Evolutionary conservation across 2,329 filamentous ascomycete species (phyloP), one percentile per base, ranked within the genome.

Genomic region (Botrytis deweyae): DNA sequence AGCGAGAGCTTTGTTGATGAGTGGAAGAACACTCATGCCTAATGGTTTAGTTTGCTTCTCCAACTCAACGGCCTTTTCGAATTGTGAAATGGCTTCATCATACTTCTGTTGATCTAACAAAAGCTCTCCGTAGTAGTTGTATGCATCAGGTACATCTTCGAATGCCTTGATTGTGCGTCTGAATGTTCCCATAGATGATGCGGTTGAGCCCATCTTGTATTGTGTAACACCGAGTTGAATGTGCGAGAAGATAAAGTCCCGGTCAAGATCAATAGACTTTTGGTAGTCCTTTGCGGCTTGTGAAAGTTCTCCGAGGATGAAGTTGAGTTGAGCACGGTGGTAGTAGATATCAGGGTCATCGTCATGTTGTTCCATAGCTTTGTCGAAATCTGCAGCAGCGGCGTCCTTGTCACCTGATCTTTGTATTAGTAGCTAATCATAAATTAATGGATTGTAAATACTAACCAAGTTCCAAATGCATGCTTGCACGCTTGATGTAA

Each of bases 91-190:
- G 40, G 96, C 96, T 83, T 99, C 95, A 74, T 93, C 87, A 84
- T 92, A 98, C 84, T 98, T 97, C 84, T 94, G 92, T 86, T 98
- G 96, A 86, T 99, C 96, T 72, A 99, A 90, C 74, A 99, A 88
- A 73, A 99, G 88, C 86, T 99, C 96, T 80, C 96, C 96, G 81
- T 97, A 98, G 89, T 99, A 99, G 88, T 99, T 99, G 88, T 98
- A 99, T 59, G 98, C 96, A 81, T 99, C 96, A 9, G 95, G 95
- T 18, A 97, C 93, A 82, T 95, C 93, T 81, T 94, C 93, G 82
- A 99, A 99, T 85, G 97, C 98, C 91, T 98, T 99, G 83, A 98
- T 95, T 84, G 94, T 97, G 76, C 95, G 89, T 79, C 95, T 90
- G 91, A 99, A 98, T 9, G 96, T 99, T 52, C 96, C 95, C 94